phyloP scores from a whole-genome alignment of 2,329 filamentous ascomycete genomes.

The Ophiostoma populinum region DNA sequence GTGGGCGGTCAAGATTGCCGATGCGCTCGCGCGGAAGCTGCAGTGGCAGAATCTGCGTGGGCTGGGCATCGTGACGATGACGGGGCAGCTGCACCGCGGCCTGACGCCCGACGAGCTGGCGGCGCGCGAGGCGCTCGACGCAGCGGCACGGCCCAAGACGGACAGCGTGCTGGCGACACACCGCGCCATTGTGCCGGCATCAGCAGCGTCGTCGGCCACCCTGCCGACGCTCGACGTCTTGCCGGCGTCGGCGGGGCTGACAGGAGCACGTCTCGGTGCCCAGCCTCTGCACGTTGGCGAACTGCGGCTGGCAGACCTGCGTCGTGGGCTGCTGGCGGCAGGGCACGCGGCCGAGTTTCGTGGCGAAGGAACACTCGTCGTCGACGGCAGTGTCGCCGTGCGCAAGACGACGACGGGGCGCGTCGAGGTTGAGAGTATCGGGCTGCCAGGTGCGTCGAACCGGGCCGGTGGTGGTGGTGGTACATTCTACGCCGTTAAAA shows the following conservation, averaged over 20 bases:
- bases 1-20: conserved; percentile 84
- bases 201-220: conserved; percentile 11
- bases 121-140: conserved; percentile 22
- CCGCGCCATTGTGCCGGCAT: conserved; percentile 4
- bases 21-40: conserved; percentile 66
- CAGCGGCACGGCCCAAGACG: conserved; percentile 29
- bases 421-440: conserved; percentile 74
- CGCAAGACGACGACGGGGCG: conserved; percentile 73
- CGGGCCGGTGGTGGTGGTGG: conserved; percentile 26
- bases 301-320: conserved; percentile 70
- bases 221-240: conserved; percentile 37
- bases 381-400: conserved; percentile 78
- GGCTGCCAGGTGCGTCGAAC: conserved; percentile 30
- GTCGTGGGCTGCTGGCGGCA: conserved; percentile 63
- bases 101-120: conserved; percentile 5
- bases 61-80: conserved; percentile 82
- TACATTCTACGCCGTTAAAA: conserved; percentile 76
- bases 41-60: conserved; percentile 91
- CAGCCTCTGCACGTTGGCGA: conserved; percentile 92
- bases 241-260: conserved; percentile 19
- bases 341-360: conserved; percentile 85
- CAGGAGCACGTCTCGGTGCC: conserved; percentile 54
- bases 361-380: conserved; percentile 78
- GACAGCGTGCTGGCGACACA: conserved; percentile 14
- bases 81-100: conserved; percentile 41